phyloP scores from a whole-genome alignment of 805 yeast genomes.

The Suhomyces tanzawaensis region DNA sequence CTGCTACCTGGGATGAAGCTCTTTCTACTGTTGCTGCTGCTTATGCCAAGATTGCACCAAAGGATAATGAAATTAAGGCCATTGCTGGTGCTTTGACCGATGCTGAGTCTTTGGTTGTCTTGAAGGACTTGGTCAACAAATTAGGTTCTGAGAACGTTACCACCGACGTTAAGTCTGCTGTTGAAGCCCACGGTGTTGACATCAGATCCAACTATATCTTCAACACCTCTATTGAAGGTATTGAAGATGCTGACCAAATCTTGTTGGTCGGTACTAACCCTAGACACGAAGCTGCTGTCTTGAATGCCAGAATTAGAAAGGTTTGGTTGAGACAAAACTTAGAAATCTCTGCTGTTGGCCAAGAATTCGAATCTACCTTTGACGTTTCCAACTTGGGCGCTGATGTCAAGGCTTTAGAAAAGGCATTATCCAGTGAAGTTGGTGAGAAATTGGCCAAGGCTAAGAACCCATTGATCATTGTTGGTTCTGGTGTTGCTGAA shows the following conservation, averaged over 20 bases:
- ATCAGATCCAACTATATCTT: constrained; percentile 76
- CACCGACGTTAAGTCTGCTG: constrained; percentile 62
- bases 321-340: constrained; percentile 69
- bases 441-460: constrained; percentile 69
- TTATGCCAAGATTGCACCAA: constrained; percentile 52
- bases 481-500: constrained; percentile 78
- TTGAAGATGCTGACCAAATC: constrained; percentile 80
- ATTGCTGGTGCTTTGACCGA: constrained; percentile 79
- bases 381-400: constrained; percentile 62
- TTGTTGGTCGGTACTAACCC: constrained; percentile 84
- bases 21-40: constrained; percentile 66
- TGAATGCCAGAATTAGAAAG: constrained; percentile 79
- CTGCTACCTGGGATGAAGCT: constrained; percentile 88
- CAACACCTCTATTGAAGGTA: constrained; percentile 75
- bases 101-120: constrained; percentile 77
- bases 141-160: constrained; percentile 81
- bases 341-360: constrained; percentile 73
- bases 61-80: constrained; percentile 73
- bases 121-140: constrained; percentile 74
- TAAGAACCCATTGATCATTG: constrained; percentile 70
- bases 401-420: constrained; percentile 51
- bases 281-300: constrained; percentile 85
- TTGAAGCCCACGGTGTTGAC: constrained; percentile 63
- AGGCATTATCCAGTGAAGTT: constrained; percentile 62
- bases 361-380: constrained; percentile 74